Evolutionary conservation across 805 yeast species (phyloP), one percentile per base, ranked within the genome.

Genomic region (Saccharomycopsis sp.): DNA sequence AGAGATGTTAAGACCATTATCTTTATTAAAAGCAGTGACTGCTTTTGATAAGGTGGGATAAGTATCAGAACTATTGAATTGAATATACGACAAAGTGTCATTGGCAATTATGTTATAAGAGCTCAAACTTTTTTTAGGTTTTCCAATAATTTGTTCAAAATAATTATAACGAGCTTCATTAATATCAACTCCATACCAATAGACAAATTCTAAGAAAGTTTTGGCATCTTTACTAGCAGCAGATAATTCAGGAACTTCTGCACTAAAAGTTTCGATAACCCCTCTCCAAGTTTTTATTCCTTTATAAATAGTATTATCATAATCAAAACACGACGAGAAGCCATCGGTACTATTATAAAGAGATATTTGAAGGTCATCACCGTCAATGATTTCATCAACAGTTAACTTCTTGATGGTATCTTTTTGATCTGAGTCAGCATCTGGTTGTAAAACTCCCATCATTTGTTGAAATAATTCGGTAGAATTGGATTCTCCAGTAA

Each of bases 231-330:
- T 13, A 25, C n/a, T 36, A 20, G 34, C 32, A 19, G 8, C 14
- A 12, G 18, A 15, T 15, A 38, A 10, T 3, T 32, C 23, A 5
- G 45, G 42, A 8, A 41, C 21, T 31, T 41, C 45, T 5, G 38
- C 28, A 21, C n/a, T 27, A 14, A 41, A 13, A 12, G 29, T 21
- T 23, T 41, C 45, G 12, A 30, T 15, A 8, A 37, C 42, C 14
- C 45, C 45, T n/a, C 38, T 14, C 25, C 15, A 41, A 6, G 41
- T 31, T 8, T 37, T 32, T 8, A 41, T 34, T 6, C 21, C 17
- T 8, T 31, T 12, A 19, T 41, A 41, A 5, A 41, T 15, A 4
- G 37, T 20, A 17, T 27, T 17, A 25, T 41, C 32, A 17, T n/a
- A 9, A 12, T 31, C 34, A 15, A 36, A 41, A 13, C 38, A 19